A percentile compares a stretch with the other conserved stretches of the same genome.
Evolutionary conservation across 2,329 filamentous ascomycete genomes (phyloP).

Genomic region (Aspergillus piperis): DNA sequence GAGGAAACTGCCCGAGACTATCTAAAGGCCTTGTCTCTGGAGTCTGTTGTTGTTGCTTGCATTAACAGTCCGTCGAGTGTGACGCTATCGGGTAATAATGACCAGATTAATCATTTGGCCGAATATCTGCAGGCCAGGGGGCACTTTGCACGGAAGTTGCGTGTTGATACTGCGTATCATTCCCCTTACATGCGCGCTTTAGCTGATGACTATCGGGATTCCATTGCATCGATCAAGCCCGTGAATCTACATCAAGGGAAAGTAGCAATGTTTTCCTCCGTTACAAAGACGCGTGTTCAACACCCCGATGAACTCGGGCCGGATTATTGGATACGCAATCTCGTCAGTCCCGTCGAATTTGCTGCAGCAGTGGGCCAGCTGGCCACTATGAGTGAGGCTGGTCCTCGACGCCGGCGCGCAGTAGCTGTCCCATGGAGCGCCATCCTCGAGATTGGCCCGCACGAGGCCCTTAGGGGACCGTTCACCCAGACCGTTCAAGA

Average conservation of each 20-base stretch:
- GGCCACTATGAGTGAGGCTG: neutral
- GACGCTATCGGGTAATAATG: conserved; percentile 54
- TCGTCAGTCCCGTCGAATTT: conserved; percentile 27
- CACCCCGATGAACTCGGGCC: conserved; percentile 12
- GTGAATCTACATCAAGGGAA: conserved; percentile 7
- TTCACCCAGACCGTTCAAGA: conserved; percentile 20
- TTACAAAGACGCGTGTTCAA: conserved; percentile 25
- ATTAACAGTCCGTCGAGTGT: conserved; percentile 17
- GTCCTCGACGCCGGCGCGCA: neutral
- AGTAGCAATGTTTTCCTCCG: conserved; percentile 27
- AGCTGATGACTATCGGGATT: neutral
- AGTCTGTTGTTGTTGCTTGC: neutral
- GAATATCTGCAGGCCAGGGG: conserved; percentile 43
- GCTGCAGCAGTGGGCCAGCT: conserved; percentile 21
- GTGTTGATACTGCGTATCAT: neutral
- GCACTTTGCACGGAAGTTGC: neutral
- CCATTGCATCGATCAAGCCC: conserved; percentile 19
- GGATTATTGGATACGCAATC: conserved; percentile 28
- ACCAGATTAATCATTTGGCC: conserved; percentile 48
- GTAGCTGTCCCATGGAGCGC: neutral
- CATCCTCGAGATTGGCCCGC: conserved; percentile 35
- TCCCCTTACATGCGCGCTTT: neutral
- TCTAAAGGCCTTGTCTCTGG: neutral
- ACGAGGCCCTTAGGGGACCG: conserved; percentile 30
- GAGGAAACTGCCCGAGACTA: neutral